These are phyloP conservation scores for Cladosporium sp. DNA, from an alignment of 2,329 filamentous ascomycete species.

Conservation along the genomic window DNA sequence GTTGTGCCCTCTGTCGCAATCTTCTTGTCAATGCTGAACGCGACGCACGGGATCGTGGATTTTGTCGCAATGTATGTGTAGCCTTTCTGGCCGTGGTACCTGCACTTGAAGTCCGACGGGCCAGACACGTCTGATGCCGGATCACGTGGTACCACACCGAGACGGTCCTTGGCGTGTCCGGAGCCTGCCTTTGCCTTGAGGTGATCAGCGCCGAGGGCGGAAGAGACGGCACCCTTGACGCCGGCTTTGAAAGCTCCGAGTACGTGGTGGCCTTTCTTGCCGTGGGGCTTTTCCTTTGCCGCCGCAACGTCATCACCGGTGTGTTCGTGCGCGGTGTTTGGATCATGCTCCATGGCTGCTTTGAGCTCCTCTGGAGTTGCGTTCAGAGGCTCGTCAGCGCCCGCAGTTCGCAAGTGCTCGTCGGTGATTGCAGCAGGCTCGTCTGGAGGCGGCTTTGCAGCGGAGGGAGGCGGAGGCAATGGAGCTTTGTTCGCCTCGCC, in stretches of 20 bases:
- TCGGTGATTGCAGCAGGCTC: slow-evolving; percentile 45
- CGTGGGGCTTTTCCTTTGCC: slow-evolving; percentile 42
- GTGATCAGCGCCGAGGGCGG: slow-evolving; percentile 64
- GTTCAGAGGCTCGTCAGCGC: slow-evolving; percentile 51
- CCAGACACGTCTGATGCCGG: slow-evolving; percentile 44
- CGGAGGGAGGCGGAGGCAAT: slow-evolving; percentile 54
- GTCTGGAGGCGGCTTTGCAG: slow-evolving; percentile 41
- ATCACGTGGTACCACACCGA: slow-evolving; percentile 59
- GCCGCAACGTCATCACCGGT: slow-evolving; percentile 49
- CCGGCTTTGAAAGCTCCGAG: slow-evolving; percentile 63
- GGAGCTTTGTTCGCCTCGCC: slow-evolving; percentile 77
- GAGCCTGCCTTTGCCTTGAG: slow-evolving; percentile 60
- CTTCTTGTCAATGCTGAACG: slow-evolving; percentile 53
- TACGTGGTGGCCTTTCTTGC: slow-evolving; percentile 46
- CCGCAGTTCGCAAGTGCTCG: slow-evolving; percentile 45
- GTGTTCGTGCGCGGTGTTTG: slow-evolving; percentile 40
- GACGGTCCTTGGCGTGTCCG: slow-evolving; percentile 59
- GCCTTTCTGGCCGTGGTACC: slow-evolving; percentile 65
- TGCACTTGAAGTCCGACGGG: slow-evolving; percentile 68
- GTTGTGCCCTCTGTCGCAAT: slow-evolving; percentile 34
- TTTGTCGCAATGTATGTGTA: slow-evolving; percentile 63
- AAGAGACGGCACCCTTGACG: slow-evolving; percentile 65
- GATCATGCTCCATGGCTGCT: slow-evolving; percentile 48
- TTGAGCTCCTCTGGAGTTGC: slow-evolving; percentile 62
- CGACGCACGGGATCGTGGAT: slow-evolving; percentile 61